Conservation (phyloP, 306 rosid genomes). For the Cucumis sativus region Cucumber_9930_V3 NC_026655.2:2794501-2795000, state of each 20-base stretch:
- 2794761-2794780: neutral
- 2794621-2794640: neutral
- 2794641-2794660: neutral
- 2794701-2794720: neutral
- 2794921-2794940: constrained; percentile 53
- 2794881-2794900: neutral
- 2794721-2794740: neutral
- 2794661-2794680: neutral
- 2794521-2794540: constrained; percentile 79
- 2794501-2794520: constrained; percentile 54
- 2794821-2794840: neutral
- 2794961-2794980: constrained; percentile 44
- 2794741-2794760: neutral
- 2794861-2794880: neutral
- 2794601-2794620: constrained; percentile 10
- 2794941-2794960: constrained; percentile 31
- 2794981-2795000: constrained; percentile 69
- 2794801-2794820: neutral
- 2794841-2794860: neutral
- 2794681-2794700: neutral
- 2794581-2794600: constrained; percentile 43
- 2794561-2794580: constrained; percentile 66
- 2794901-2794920: constrained; percentile 6
- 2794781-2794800: neutral
- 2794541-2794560: constrained; percentile 76